A percentile compares a stretch with the other conserved stretches of the same genome.
Evolutionary conservation across 768 basidiomycete genomes (phyloP).

Genomic region (Rhodotorula paludigena): DNA sequence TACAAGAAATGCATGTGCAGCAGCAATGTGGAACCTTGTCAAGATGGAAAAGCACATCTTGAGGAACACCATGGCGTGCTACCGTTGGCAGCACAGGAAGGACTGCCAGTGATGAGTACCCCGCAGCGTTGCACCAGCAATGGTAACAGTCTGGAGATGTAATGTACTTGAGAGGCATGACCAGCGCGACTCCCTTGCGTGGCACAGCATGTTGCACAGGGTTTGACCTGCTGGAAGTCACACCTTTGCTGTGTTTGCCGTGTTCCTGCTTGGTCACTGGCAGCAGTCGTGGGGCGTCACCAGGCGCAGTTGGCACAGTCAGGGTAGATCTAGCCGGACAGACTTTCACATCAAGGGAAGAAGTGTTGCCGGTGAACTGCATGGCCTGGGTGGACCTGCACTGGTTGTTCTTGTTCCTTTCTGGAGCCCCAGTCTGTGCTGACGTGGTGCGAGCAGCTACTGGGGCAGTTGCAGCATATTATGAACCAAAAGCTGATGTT

Average conservation of each 20-base stretch:
- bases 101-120: background rate
- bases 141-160: background rate
- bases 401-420: background rate
- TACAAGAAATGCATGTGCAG: too few species aligned
- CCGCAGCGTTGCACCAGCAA: background rate
- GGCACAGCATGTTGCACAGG: slow-evolving; percentile 62
- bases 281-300: background rate
- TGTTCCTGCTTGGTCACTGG: too few species aligned
- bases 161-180: slow-evolving; percentile 68
- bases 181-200: slow-evolving; percentile 75
- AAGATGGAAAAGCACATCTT: slow-evolving; percentile 40
- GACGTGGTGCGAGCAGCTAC: background rate
- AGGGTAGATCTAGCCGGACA: background rate
- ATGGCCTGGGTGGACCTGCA: background rate
- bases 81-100: slow-evolving; percentile 54
- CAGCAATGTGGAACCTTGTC: slow-evolving; percentile 36
- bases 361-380: slow-evolving; percentile 70
- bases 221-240: slow-evolving; percentile 62
- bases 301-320: background rate
- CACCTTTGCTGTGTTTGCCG: slow-evolving; percentile 25
- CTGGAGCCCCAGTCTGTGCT: background rate
- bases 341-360: slow-evolving; percentile 72
- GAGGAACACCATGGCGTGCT: slow-evolving; percentile 59
- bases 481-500: slow-evolving; percentile 57
- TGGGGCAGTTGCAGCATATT: background rate